These are phyloP conservation scores for Pachyrhizus erosus DNA, from an alignment of 306 rosid species.

Conservation along the genomic window DNA sequence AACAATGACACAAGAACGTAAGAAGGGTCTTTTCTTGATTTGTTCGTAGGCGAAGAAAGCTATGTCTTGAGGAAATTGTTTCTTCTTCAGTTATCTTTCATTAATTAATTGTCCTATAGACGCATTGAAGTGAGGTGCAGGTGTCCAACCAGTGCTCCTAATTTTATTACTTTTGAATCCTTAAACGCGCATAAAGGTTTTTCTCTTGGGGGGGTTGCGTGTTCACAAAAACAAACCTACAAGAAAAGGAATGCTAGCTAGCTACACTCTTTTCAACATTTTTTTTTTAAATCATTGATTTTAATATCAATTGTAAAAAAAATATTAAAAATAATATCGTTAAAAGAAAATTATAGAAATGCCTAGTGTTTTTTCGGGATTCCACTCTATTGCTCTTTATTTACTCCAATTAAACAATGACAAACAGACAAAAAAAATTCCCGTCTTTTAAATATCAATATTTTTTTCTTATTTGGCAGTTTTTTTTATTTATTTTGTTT, in stretches of 20 bases:
- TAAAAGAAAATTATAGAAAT: not conserved
- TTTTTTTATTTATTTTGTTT: not conserved
- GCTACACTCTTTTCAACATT: too few relatives aligned
- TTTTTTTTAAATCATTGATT: too few relatives aligned
- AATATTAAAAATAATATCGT: too few relatives aligned
- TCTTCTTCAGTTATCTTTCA: slow-evolving; percentile 20
- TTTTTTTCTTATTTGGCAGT: not conserved
- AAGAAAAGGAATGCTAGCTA: too few relatives aligned
- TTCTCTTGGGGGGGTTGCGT: slow-evolving; percentile 12
- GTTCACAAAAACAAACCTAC: slow-evolving; percentile 41
- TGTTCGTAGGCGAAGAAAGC: slow-evolving; percentile 62
- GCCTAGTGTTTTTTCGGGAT: not conserved
- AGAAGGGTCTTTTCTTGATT: slow-evolving; percentile 45
- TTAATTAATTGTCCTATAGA: too few relatives aligned
- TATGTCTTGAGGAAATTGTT: slow-evolving; percentile 41
- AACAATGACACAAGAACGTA: slow-evolving; percentile 53
- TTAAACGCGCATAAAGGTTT: slow-evolving; percentile 6
- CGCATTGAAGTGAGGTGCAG: not conserved
- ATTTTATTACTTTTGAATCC: not conserved
- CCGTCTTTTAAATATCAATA: not conserved
- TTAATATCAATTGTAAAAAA: too few relatives aligned
- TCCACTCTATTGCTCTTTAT: not conserved
- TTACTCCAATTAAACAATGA: not conserved
- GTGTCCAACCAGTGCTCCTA: not conserved
- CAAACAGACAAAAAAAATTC: not conserved